phyloP scores from a whole-genome alignment of 1,284 basidiomycete genomes.

The Clitocybe nebularis region DNA sequence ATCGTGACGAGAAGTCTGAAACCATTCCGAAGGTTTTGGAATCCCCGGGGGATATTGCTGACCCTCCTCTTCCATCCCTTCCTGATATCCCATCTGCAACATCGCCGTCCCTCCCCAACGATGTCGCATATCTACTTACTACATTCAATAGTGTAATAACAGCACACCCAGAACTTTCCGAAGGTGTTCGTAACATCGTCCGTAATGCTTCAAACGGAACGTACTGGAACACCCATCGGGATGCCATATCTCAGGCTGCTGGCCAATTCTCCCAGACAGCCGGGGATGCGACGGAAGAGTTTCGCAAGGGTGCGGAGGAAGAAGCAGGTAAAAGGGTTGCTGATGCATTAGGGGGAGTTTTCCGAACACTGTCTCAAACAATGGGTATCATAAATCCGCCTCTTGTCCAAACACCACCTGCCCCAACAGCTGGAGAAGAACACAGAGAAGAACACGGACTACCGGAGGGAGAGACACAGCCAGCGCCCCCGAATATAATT shows the following conservation, averaged over 20 bases:
- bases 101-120: constrained; percentile 51
- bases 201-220: constrained; percentile 56
- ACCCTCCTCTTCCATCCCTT: constrained; percentile 56
- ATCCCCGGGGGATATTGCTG: constrained; percentile 26
- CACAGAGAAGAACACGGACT: not conserved
- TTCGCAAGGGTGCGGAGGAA: constrained; percentile 48
- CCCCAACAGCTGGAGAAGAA: not conserved
- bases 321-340: constrained; percentile 62
- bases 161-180: constrained; percentile 66
- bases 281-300: constrained; percentile 36
- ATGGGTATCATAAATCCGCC: constrained; percentile 7
- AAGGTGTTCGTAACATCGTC: constrained; percentile 58
- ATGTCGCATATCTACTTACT: constrained; percentile 57
- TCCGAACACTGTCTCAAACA: constrained; percentile 48
- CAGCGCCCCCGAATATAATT: constrained; percentile 13
- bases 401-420: constrained; percentile 5
- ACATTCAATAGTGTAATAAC: constrained; percentile 49
- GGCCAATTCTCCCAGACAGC: constrained; percentile 43
- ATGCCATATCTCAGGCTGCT: constrained; percentile 50
- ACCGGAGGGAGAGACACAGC: not conserved
- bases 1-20: constrained; percentile 15
- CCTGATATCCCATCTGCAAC: constrained; percentile 27
- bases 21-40: constrained; percentile 18
- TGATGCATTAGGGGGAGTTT: constrained; percentile 57
- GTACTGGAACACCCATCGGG: constrained; percentile 64